Evolutionary conservation across 495 filamentous ascomycete genomes (phyloP).

Genomic region (Sabuloglossum arenarium): DNA sequence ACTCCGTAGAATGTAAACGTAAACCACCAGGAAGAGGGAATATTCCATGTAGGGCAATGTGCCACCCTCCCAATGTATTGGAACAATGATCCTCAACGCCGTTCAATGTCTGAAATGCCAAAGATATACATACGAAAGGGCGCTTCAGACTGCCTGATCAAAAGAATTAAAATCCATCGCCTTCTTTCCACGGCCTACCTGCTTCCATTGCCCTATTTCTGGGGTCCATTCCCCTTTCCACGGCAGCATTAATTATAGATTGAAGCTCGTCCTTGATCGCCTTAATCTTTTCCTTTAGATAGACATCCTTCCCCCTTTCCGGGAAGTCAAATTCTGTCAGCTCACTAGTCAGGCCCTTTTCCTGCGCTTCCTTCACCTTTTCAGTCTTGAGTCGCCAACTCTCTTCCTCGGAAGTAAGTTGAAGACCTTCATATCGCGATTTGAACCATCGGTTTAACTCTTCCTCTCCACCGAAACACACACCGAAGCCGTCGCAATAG

Average conservation of each 20-base stretch:
- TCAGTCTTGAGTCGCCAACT: slow-evolving; percentile 22
- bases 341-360: slow-evolving; percentile 17
- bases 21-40: too few relatives aligned
- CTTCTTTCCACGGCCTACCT: slow-evolving; percentile 29
- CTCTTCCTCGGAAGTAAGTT: slow-evolving; percentile 24
- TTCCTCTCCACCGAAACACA: slow-evolving; percentile 47
- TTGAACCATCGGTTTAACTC: slow-evolving; percentile 28
- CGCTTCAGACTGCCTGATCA: not conserved
- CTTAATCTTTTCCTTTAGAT: slow-evolving; percentile 10
- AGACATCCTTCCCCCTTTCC: slow-evolving; percentile 16
- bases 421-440: slow-evolving; percentile 14
- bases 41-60: too few relatives aligned
- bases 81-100: not conserved
- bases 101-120: not conserved
- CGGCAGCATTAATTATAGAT: slow-evolving; percentile 20
- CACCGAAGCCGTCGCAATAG: slow-evolving; percentile 57
- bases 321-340: slow-evolving; percentile 21
- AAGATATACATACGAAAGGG: not conserved
- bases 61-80: too few relatives aligned
- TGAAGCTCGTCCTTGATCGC: slow-evolving; percentile 19
- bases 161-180: slow-evolving; percentile 24
- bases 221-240: slow-evolving; percentile 30
- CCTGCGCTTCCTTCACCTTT: slow-evolving; percentile 11
- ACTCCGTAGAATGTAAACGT: too few relatives aligned
- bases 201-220: slow-evolving; percentile 28